Base-by-base conservation (phyloP, 257 asterid species). In the Anisodus acutangulus region DNA sequence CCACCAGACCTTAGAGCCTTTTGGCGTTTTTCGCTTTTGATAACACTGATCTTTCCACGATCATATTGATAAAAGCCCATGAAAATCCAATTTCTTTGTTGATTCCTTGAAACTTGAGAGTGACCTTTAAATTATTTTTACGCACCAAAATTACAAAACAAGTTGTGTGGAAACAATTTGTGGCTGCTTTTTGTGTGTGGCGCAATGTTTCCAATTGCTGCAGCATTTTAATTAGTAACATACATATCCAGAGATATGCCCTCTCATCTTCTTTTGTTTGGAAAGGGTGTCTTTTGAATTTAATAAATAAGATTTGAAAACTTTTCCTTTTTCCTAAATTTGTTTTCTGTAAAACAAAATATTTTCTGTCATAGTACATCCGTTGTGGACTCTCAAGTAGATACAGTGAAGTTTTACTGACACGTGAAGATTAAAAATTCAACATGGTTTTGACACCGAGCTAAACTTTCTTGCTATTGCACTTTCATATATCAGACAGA, bases 31-130 rank as follows among this genome's bases (percentile, higher is more conserved):
- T 22, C 26, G 26, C 26, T 22, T 22, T 22, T 22, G 26, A 22
- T 22, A 22, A 22, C 26, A 22, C 26, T 22, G 26, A 67, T 67
- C 51, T 67, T n/a, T 67, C 76, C 49, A 67, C 15, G 76, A 68
- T 39, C 31, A 39, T 70, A 70, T 4, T 70, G 57, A 43, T 70
- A 70, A 70, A 43, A 17, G 17, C 79, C 55, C 57, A 71, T 3
- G 79, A 71, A 22, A 71, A 71, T 71, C 17, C 37, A 43, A 43
- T 71, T 43, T 45, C 79, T 2, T 71, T 71, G 57, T 43, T 71
- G 37, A 71, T 43, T 43, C 79, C 57, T 9, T 71, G 79, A 43
- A 45, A 71, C 79, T 43, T 71, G 51, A 43, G 79, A 71, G 15
- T 43, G 55, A 41, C 9, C 37, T 43, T 43, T 71, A 70, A n/a